Evolutionary conservation across 768 basidiomycete genomes (phyloP).

Genomic region (Podaxis pistillaris): DNA sequence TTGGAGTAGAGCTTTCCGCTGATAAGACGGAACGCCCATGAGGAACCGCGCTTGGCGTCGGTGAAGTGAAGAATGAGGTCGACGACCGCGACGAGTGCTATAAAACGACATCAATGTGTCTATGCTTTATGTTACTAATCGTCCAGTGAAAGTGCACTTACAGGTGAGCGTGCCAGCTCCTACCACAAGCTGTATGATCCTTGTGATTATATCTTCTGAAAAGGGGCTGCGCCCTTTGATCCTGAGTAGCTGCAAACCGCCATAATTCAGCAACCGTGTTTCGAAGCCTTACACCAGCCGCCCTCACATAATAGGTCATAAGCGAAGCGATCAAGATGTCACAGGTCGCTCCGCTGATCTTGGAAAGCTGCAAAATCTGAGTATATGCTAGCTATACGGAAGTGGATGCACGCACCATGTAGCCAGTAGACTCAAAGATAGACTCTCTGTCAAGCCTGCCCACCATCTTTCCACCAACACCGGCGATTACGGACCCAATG

Average conservation of each 20-base stretch:
- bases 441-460: background rate
- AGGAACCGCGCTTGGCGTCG: slow-evolving; percentile 8
- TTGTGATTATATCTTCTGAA: background rate
- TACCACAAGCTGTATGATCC: background rate
- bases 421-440: background rate
- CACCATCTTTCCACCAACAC: background rate
- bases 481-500: background rate
- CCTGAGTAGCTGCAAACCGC: background rate
- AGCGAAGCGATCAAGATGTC: background rate
- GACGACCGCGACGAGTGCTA: background rate
- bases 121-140: background rate
- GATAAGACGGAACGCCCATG: slow-evolving; percentile 9
- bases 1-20: slow-evolving; percentile 19
- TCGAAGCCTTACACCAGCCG: background rate
- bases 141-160: background rate
- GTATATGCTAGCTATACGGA: background rate
- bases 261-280: background rate
- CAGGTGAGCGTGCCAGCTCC: slow-evolving; percentile 11
- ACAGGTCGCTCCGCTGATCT: background rate
- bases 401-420: background rate
- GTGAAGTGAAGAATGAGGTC: slow-evolving; percentile 14
- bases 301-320: background rate
- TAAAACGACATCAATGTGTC: background rate
- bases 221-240: background rate
- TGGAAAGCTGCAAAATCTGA: background rate